These are phyloP conservation scores for Cajanus cajan DNA, from an alignment of 306 rosid species.

Conservation along the genomic window DNA sequence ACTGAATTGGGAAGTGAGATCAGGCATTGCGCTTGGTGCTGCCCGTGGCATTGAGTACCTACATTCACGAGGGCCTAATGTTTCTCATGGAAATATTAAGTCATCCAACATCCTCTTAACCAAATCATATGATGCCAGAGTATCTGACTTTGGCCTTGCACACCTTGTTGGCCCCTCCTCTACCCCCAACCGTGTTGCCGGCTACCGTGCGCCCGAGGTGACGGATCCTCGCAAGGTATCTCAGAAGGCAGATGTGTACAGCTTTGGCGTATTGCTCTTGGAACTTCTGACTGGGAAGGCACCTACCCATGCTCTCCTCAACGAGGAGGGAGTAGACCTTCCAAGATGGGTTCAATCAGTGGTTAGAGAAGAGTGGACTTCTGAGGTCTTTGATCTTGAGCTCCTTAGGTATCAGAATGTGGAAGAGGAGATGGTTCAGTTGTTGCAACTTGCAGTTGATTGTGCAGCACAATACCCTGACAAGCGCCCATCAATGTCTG, in stretches of 20 bases:
- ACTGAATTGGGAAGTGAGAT: constrained; percentile 64
- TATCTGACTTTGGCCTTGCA: constrained; percentile 71
- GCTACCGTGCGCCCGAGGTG: constrained; percentile 74
- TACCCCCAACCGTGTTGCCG: constrained; percentile 59
- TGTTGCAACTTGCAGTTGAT: constrained; percentile 70
- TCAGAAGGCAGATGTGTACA: constrained; percentile 72
- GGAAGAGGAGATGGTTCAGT: constrained; percentile 73
- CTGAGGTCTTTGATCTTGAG: constrained; percentile 68
- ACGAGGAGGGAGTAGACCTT: constrained; percentile 72
- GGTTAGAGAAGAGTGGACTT: constrained; percentile 71
- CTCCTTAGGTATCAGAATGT: constrained; percentile 63
- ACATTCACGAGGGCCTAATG: constrained; percentile 57
- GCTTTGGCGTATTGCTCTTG: constrained; percentile 69
- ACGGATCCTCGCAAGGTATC: constrained; percentile 67
- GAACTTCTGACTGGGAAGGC: constrained; percentile 77
- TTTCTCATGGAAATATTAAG: constrained; percentile 73
- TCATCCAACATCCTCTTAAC: constrained; percentile 65
- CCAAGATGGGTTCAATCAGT: constrained; percentile 80
- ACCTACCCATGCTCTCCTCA: constrained; percentile 58
- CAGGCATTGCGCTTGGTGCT: constrained; percentile 65
- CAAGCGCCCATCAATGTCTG: constrained; percentile 62
- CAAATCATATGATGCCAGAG: constrained; percentile 57
- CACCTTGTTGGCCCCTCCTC: constrained; percentile 64
- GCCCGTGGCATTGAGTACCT: constrained; percentile 66
- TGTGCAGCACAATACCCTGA: constrained; percentile 69